phyloP scores from a whole-genome alignment of 345 rosid species.

The Psidium guajava region DNA sequence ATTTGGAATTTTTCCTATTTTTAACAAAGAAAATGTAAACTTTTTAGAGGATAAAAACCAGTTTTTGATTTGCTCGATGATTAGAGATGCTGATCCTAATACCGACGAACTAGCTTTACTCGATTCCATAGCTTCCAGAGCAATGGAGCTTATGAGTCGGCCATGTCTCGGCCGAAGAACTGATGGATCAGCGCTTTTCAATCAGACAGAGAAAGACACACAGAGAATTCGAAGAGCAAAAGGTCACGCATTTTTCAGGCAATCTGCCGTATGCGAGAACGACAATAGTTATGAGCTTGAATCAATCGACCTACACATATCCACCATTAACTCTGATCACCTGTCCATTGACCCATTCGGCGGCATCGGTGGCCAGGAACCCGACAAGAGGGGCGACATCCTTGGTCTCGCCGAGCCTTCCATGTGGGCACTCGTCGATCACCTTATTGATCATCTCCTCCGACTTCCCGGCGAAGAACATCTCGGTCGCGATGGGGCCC shows the following conservation, averaged over 20 bases:
- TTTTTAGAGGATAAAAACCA: no score
- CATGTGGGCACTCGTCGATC: background rate
- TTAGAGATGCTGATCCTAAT: no score
- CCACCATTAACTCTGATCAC: slow-evolving; percentile 1
- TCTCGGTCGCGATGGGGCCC: background rate
- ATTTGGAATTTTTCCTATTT: no score
- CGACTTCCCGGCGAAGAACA: slow-evolving; percentile 3
- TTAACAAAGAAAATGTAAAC: no score
- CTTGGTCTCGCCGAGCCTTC: background rate
- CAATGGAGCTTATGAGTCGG: background rate
- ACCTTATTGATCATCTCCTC: slow-evolving; percentile 3
- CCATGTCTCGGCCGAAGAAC: background rate
- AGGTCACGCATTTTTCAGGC: background rate
- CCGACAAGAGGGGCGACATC: slow-evolving; percentile 8
- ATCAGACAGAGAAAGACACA: background rate
- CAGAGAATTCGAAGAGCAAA: background rate
- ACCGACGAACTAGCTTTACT: no score
- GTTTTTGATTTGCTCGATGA: no score
- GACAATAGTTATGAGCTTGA: background rate
- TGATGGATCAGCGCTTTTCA: background rate
- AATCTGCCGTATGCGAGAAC: background rate
- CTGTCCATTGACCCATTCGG: slow-evolving; percentile 9
- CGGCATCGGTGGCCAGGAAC: slow-evolving; percentile 6
- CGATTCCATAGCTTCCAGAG: no score
- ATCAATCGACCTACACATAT: background rate